Conservation (phyloP, 2,329 filamentous ascomycete genomes). For the Trichoderma oligosporum region DNA sequence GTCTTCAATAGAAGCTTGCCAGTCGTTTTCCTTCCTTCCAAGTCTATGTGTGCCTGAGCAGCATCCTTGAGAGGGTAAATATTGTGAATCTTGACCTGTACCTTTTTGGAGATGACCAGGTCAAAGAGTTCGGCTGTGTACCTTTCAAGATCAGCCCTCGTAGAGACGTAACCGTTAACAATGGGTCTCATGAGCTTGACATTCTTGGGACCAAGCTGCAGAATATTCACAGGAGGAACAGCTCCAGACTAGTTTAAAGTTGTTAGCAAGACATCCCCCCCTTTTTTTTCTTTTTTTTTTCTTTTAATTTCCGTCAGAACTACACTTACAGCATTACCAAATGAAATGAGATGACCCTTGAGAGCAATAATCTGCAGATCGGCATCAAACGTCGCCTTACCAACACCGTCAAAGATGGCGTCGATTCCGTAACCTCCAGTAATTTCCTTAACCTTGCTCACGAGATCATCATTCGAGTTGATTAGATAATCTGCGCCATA, state of each 20-base stretch:
- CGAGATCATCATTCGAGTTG: slow-evolving; percentile 62
- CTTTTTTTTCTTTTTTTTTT: background rate
- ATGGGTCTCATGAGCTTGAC: slow-evolving; percentile 71
- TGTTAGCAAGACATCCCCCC: background rate
- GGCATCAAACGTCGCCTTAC: slow-evolving; percentile 77
- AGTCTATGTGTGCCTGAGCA: slow-evolving; percentile 67
- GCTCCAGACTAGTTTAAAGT: slow-evolving; percentile 53
- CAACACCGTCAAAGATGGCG: slow-evolving; percentile 82
- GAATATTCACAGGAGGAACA: slow-evolving; percentile 61
- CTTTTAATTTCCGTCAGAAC: background rate
- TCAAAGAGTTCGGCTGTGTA: slow-evolving; percentile 71
- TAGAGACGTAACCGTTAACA: slow-evolving; percentile 66
- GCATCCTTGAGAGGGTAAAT: slow-evolving; percentile 73
- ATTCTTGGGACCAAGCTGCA: slow-evolving; percentile 67
- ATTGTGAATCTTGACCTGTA: slow-evolving; percentile 72
- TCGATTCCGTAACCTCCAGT: slow-evolving; percentile 69
- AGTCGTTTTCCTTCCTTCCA: slow-evolving; percentile 77
- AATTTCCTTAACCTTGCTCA: slow-evolving; percentile 59
- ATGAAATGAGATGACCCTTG: slow-evolving; percentile 74
- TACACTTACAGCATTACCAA: slow-evolving; percentile 68
- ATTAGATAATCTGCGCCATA: slow-evolving; percentile 70
- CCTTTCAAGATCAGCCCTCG: slow-evolving; percentile 64
- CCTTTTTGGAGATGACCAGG: slow-evolving; percentile 63
- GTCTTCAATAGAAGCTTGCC: slow-evolving; percentile 76
- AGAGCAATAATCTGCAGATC: slow-evolving; percentile 69